These are phyloP conservation scores for Trichoderma atrobrunneum DNA, from an alignment of 2,329 filamentous ascomycete genomes.

Conservation along the genomic window DNA sequence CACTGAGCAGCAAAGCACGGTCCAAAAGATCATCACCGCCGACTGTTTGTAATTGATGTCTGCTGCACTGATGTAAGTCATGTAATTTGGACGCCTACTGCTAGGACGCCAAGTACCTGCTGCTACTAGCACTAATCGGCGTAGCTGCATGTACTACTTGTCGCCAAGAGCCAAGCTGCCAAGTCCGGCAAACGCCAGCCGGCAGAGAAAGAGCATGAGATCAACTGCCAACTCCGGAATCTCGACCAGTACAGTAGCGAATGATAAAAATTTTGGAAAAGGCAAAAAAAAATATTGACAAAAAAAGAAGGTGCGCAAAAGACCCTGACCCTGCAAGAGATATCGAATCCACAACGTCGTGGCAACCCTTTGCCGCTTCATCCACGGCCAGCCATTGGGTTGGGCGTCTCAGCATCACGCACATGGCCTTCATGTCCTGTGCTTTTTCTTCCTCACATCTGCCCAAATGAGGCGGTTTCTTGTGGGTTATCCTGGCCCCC, in stretches of 20 bases:
- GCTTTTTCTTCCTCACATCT: background rate
- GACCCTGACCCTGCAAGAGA: background rate
- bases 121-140: background rate
- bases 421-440: slow-evolving; percentile 2
- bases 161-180: slow-evolving; percentile 3
- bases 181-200: background rate
- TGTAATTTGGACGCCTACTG: background rate
- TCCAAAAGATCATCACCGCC: background rate
- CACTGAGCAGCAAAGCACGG: background rate
- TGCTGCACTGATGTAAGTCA: background rate
- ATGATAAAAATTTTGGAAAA: background rate
- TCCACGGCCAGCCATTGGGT: slow-evolving; percentile 16
- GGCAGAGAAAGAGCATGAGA: slow-evolving; percentile 1
- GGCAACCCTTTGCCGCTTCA: slow-evolving; percentile 8
- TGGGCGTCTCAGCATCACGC: slow-evolving; percentile 10
- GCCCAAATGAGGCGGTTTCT: slow-evolving; percentile 3
- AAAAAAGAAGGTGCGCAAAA: background rate
- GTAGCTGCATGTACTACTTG: background rate
- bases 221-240: slow-evolving; percentile 15
- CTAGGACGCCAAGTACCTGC: background rate
- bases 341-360: background rate
- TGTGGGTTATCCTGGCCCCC: background rate
- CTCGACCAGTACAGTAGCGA: background rate
- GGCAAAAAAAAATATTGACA: background rate
- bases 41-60: background rate